Conservation (phyloP, 1,284 basidiomycete species). For the Cryptococcus neoformans region DNA sequence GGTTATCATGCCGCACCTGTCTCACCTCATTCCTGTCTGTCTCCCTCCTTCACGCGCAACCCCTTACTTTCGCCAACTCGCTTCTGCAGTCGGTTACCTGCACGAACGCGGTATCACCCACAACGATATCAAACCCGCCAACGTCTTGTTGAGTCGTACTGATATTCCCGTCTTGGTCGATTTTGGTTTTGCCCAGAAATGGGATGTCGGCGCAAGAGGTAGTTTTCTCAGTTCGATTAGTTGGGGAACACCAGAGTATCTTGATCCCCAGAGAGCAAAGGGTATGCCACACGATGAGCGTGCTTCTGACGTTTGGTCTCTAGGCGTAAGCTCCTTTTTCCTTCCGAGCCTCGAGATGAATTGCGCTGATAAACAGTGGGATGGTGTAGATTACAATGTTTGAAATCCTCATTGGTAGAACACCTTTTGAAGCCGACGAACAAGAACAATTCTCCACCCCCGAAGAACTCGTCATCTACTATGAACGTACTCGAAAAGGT, state of each 20-base stretch:
- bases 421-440: slow-evolving; percentile 82
- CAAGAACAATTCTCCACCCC: slow-evolving; percentile 80
- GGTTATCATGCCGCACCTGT: slow-evolving; percentile 55
- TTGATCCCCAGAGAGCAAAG: slow-evolving; percentile 80
- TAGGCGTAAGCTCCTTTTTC: slow-evolving; percentile 56
- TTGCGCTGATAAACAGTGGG: background rate
- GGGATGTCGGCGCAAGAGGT: slow-evolving; percentile 43
- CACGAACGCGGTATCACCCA: slow-evolving; percentile 84
- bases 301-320: slow-evolving; percentile 87
- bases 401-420: slow-evolving; percentile 83
- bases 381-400: slow-evolving; percentile 68
- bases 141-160: slow-evolving; percentile 72
- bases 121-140: slow-evolving; percentile 95
- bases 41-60: slow-evolving; percentile 72
- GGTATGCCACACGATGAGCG: slow-evolving; percentile 86
- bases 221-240: slow-evolving; percentile 78
- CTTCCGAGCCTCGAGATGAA: too few relatives aligned
- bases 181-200: slow-evolving; percentile 87
- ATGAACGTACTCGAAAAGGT: slow-evolving; percentile 71
- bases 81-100: slow-evolving; percentile 83
- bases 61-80: slow-evolving; percentile 76
- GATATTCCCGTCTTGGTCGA: slow-evolving; percentile 81
- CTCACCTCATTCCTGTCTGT: slow-evolving; percentile 74
- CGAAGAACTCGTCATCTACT: slow-evolving; percentile 75
- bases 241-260: slow-evolving; percentile 91